Evolutionary conservation across 2,329 filamentous ascomycete species (phyloP), one percentile per base, ranked within the genome.

Genomic region (Sporothrix pseudoabietina): DNA sequence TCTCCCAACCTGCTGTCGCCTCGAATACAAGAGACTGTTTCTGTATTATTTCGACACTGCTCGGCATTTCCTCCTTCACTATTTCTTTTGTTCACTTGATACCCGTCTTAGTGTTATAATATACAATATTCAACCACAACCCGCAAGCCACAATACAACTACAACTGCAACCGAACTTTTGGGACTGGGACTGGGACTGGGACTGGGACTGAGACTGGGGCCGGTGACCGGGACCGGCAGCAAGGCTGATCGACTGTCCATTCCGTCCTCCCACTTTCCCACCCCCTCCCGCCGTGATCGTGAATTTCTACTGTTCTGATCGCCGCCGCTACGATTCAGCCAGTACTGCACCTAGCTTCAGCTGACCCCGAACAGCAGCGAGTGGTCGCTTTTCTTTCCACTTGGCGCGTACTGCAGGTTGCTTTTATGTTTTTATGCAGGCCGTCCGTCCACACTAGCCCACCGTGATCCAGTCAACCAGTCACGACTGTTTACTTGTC

Each of bases 21-120:
- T 35, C 39, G 1, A 66, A 44, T 8, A n/a, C 19, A 6, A 26
- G 26, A 22, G 30, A 32, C 16, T 10, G 30, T 4, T 9, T 49
- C 19, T 65, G 65, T 69, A 47, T 22, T 19, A 65, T 65, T 65
- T 54, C 35, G 57, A 59, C 52, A 35, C 16, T 49, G 10, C 54
- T 5, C 14, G 41, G 9, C 35, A n/a, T 30, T 54, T 30, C 35
- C 5, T 14, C 41, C 19, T 63, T 30, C 22, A 19, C 12, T 26
- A 9, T 65, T 69, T 69, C 41, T 26, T 61, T 68, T 57, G n/a
- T 55, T 71, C 57, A 63, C 72, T 73, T 65, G 63, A 72, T 74
- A 72, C 73, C 73, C 71, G 35, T 71, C 57, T 63, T 55, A 71
- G 69, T 69, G 35, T 66, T 69, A 71, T 63, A 63, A 74, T 74